Conservation (phyloP, 2,329 filamentous ascomycete genomes). For the Penicillium sp. region DNA sequence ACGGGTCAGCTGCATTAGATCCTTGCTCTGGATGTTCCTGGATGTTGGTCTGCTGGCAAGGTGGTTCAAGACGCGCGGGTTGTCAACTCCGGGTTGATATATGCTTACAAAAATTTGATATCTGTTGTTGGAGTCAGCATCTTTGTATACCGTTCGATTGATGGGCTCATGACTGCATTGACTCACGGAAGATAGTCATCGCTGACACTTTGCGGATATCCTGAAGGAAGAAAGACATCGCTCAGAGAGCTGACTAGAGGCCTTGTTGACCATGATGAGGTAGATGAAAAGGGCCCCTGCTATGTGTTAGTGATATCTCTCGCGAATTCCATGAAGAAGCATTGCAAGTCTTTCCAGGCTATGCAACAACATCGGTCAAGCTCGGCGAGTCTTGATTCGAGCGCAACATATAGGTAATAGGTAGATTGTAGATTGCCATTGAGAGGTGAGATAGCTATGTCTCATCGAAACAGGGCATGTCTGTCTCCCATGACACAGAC, state of each 20-base stretch:
- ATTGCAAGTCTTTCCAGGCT: background rate
- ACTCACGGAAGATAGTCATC: conserved; percentile 70
- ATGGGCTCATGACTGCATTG: background rate
- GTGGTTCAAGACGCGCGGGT: no score
- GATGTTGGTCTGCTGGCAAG: no score
- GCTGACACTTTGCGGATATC: conserved; percentile 84
- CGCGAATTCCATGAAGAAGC: background rate
- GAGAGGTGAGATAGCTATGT: no score
- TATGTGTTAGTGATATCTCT: background rate
- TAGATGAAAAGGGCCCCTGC: conserved; percentile 17
- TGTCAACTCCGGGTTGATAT: no score
- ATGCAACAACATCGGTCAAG: background rate
- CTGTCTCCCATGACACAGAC: background rate
- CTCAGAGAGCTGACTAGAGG: conserved; percentile 46
- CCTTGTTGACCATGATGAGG: conserved; percentile 24
- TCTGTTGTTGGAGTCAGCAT: conserved; percentile 38
- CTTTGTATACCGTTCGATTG: background rate
- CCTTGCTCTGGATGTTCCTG: background rate
- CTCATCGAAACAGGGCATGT: background rate
- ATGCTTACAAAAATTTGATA: conserved; percentile 64
- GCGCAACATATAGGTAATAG: background rate
- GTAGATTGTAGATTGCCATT: background rate
- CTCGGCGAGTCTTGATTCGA: background rate
- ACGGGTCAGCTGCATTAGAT: background rate
- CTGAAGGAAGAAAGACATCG: conserved; percentile 77